Evolutionary conservation across 768 basidiomycete genomes (phyloP), one percentile per base, ranked within the genome.

Genomic region (Mycena leptocephala): DNA sequence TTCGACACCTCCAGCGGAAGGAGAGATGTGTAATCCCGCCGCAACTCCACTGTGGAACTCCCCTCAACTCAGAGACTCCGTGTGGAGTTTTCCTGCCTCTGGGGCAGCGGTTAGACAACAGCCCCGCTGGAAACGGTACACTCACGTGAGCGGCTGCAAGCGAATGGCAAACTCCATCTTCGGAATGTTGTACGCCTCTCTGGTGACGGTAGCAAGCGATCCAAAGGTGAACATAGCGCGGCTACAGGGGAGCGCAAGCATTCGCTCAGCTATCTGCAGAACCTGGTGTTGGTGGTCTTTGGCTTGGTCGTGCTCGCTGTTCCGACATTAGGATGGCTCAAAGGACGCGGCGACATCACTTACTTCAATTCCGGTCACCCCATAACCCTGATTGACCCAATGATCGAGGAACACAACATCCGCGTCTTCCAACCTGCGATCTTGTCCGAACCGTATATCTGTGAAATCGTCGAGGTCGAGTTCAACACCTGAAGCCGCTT

Each of bases 1-100:
- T 82, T 98, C 96, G 53, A 99, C 91, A 13, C 92, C 92, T 61
- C 87, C 84, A 11, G 94, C 91, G n/a, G 91, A 89, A 0, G 95
- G 92, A 0, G 94, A 93, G 63, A 99, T 92, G 9, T 96, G 93
- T 55, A 99, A 84, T 3, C 95, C 98, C 5, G 96, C 95, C 10
- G 97, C 96, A 0, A 98, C 98, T 13, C 98, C 98, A 77, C 97
- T 97, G 84, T 99, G 97, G 85, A 99, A 99, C 75, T 97, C 95
- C n/a, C 96, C 97, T 98, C 98, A 99, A 65, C 89, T 91, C 7
- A 92, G 84, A 35, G 93, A 93, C 53, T 99, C 97, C 0, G 85
- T 78, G 0, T 90, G 88, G 74, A 97, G 90, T 82, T 96, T 95
- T 24, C 93, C 93, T n/a, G 88, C 81, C 72, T 96, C 95, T 0